Evolutionary conservation across 192 early-diverging fungal species (phyloP), one percentile per base, ranked within the genome.

Genomic region (Coemansia sp.): DNA sequence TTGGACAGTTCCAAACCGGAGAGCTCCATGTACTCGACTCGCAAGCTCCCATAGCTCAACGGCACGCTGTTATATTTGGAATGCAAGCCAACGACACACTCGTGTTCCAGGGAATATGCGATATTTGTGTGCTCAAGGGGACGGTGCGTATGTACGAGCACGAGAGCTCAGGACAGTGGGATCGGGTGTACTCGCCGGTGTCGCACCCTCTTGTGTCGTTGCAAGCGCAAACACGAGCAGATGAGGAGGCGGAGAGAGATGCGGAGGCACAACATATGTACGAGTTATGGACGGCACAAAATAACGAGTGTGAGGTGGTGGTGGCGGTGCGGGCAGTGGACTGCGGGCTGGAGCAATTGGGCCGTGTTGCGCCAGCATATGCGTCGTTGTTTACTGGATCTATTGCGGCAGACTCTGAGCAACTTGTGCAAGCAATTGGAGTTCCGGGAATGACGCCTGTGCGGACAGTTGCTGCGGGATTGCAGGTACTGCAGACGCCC

Each of bases 141-240:
- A 21, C 65, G 0, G 62, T 63, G 15, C 64, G 70, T 8, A 60
- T 64, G 22, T 76, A 73, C 38, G 75, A 70, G 49, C 66, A 82
- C 62, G 24, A 5, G 38, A 35, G 41, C 53, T 3, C 43, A 2
- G 47, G 49, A 5, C 47, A 37, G 22, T 82, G 79, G 79, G 48
- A n/a, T 41, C 74, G 79, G 3, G 59, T 74, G n/a, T 82, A 71
- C 56, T 82, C 79, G 59, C 79, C 79, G 32, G 67, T 74, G 6
- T 76, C 79, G 14, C 74, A 82, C 45, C 79, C 79, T 1, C 56
- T 82, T 15, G 62, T 67, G 0, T 58, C 64, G 2, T 50, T 79
- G 14, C 57, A 24, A 10, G 60, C 72, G 0, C 23, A 32, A 6
- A 57, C 65, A 0, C 23, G 1, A 25, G 38, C 2, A 12, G 14